Base-by-base conservation (phyloP, 192 early-diverging fungal species). In the Coemansia sp. region DNA sequence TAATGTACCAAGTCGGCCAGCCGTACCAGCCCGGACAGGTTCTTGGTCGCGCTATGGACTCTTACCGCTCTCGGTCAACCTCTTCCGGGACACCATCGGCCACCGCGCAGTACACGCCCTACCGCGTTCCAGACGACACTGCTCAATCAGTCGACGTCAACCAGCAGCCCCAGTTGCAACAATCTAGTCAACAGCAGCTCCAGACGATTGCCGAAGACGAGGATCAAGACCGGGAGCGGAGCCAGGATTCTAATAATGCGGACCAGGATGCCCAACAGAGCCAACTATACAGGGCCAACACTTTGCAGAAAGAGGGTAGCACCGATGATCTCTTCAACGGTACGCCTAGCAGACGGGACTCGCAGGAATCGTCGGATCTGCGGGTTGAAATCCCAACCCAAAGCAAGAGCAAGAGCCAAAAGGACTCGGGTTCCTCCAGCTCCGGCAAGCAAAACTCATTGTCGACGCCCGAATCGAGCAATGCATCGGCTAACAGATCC, bases 1-100 rank as follows among this genome's bases (percentile, higher is more conserved):
- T 66, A 25, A 70, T 81, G 78, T 81, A 81, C 61, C 66, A 74
- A 38, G 62, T 73, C 38, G 74, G 79, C 6, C 79, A 81, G 57
- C 79, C 79, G 17, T 81, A 81, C 64, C 79, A 81, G 70, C 79
- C 79, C 0, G 79, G 79, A 15, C 74, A 81, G 61, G 79, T 81
- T 5, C 74, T 81, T 4, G 79, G 79, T 3, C 65, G 79, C 49
- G 43, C 70, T 15, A 46, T 81, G 19, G 74, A 75, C 56, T 32
- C 70, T 32, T 81, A 75, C 45, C 79, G 79, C 57, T 59, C 79
- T 48, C 70, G 79, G 23, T 10, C 75, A 41, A 20, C 74, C 1
- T 34, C 57, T 3, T 53, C 41, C 7, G 34, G 62, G 19, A n/a
- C 22, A 25, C 13, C 50, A 7, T 10, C 67, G 1, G 54, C 20